Base-by-base conservation (phyloP, 169 alveolate genomes). In the Plasmodium coatneyi region DNA sequence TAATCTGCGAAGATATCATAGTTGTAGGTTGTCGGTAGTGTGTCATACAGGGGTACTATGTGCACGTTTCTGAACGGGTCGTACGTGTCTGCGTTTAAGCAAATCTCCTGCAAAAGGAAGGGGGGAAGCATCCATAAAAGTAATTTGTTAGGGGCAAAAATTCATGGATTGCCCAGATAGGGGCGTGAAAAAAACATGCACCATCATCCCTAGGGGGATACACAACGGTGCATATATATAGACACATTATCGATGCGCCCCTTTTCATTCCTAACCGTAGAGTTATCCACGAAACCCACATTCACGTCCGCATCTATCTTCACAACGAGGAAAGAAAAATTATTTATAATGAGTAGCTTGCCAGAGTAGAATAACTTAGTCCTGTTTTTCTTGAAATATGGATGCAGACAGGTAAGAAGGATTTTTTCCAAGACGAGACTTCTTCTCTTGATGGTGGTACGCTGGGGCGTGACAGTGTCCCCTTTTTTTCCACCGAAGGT, bases 11-110 rank as follows among this genome's bases (percentile, higher is more conserved):
- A 95, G 5, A 95, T 56, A 25, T 95, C 93, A 71, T 89, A 95
- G 32, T 95, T 92, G 34, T 95, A 95, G 22, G 96, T 95, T 12
- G 95, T 95, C 56, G 96, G 96, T 34, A 95, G 36, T 5, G 96
- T 95, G 36, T 95, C 96, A 52, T 95, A 92, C 87, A 95, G 82
- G 5, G 96, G 96, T 41, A 95, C 95, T 9, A 95, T 90, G 56
- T 95, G 96, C 16, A 95, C 93, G 32, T 93, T 78, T 49, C 72
- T 92, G 43, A 82, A 95, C 30, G 87, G 95, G 41, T 95, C 96
- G 36, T 89, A 95, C 49, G 93, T 49, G 30, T 95, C 96, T 76
- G 43, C 86, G 30, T 54, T 86, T 19, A 86, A 25, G 46, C 39
- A 52, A n/a, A 86, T 86, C 80, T 86, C 93, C 93, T 86, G 41